Evolutionary conservation across 169 alveolate species (phyloP).

Genomic region (Cryptosporidium baileyi): DNA sequence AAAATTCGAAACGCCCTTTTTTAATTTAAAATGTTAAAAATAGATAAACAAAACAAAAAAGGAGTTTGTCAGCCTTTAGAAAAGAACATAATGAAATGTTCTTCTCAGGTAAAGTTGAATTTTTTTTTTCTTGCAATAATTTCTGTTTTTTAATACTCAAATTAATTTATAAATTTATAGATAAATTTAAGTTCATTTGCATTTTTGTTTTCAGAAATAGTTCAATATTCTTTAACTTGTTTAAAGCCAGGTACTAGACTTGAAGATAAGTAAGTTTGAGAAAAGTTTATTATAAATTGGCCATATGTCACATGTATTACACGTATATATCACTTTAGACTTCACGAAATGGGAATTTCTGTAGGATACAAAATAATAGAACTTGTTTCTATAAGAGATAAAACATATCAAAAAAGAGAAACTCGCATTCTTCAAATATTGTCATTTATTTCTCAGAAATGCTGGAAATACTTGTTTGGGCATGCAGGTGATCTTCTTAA

Average conservation of each 20-base stretch:
- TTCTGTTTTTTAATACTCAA: neutral
- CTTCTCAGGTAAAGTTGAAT: slow-evolving; percentile 32
- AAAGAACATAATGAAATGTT: slow-evolving; percentile 41
- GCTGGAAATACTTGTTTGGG: slow-evolving; percentile 81
- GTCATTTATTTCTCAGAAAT: slow-evolving; percentile 77
- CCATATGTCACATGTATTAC: no score
- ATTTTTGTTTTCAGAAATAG: slow-evolving; percentile 79
- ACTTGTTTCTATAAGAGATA: slow-evolving; percentile 75
- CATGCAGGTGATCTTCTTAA: slow-evolving; percentile 82
- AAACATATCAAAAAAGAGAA: slow-evolving; percentile 76
- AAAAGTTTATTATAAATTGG: no score
- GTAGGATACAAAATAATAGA: slow-evolving; percentile 80
- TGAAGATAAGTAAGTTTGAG: slow-evolving; percentile 78
- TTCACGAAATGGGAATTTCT: slow-evolving; percentile 81
- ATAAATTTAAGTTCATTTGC: slow-evolving; percentile 79
- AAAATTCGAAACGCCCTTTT: neutral
- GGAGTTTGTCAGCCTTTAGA: slow-evolving; percentile 64
- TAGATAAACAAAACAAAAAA: slow-evolving; percentile 39
- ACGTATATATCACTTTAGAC: slow-evolving; percentile 48
- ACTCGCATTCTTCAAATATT: slow-evolving; percentile 75
- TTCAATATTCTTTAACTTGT: slow-evolving; percentile 77
- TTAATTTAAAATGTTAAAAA: slow-evolving; percentile 5
- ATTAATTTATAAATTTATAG: slow-evolving; percentile 19
- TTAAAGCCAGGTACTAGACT: slow-evolving; percentile 79
- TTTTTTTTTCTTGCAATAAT: neutral